phyloP scores from a whole-genome alignment of 2,329 filamentous ascomycete species.

The Apiospora sp. region DNA sequence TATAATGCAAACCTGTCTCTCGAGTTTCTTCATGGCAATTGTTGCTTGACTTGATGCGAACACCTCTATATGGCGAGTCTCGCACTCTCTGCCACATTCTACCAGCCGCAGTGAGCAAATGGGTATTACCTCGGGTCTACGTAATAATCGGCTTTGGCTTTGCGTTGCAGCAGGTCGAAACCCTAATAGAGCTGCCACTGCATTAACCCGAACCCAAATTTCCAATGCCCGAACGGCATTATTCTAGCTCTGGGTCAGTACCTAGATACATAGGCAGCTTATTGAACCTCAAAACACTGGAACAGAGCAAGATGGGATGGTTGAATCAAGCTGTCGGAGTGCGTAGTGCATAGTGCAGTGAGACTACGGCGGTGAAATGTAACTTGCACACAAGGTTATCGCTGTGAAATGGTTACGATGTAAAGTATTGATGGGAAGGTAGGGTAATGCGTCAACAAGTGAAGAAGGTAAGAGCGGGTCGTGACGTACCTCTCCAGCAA shows the following conservation, averaged over 20 bases:
- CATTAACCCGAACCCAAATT: constrained; percentile 15
- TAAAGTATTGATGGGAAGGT: background rate
- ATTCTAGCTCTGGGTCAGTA: constrained; percentile 6
- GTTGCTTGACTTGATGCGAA: background rate
- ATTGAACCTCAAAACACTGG: too few relatives aligned
- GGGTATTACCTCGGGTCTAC: background rate
- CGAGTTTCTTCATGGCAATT: background rate
- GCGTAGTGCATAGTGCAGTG: background rate
- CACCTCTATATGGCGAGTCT: background rate
- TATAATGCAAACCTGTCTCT: background rate
- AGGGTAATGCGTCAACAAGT: background rate
- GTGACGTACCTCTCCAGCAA: constrained; percentile 3
- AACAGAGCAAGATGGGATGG: background rate
- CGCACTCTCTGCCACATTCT: background rate
- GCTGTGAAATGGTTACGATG: background rate
- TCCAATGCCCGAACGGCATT: constrained; percentile 16
- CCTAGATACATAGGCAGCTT: background rate
- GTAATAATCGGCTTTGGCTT: background rate
- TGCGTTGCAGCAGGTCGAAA: constrained; percentile 10
- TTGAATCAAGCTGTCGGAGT: background rate
- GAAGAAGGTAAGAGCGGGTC: background rate
- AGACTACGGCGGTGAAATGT: background rate
- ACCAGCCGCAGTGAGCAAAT: background rate
- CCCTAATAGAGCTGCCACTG: constrained; percentile 16
- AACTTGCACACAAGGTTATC: constrained; percentile 8